A percentile compares a stretch with the other conserved stretches of the same genome.
These are phyloP conservation scores for Diaporthe nobilis DNA, from an alignment of 2,329 filamentous ascomycete species.

Conservation along the genomic window DNA sequence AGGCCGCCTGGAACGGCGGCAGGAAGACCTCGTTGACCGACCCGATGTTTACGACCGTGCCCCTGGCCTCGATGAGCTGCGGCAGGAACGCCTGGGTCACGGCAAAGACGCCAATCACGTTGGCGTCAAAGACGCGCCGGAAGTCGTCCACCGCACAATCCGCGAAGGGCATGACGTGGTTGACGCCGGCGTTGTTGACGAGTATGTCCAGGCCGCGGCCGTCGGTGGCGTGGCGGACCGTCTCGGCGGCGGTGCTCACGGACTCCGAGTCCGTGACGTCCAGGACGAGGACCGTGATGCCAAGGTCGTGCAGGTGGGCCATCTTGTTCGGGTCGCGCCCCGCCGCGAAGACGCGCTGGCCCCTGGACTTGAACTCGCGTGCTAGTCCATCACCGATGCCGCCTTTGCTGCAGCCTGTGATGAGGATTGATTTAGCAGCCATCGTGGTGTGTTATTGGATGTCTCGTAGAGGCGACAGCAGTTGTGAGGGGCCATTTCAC, in stretches of 20 bases:
- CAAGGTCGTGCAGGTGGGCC: conserved; percentile 49
- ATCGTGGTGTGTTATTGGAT: neutral
- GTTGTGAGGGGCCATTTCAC: neutral
- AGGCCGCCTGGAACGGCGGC: conserved; percentile 55
- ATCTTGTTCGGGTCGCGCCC: conserved; percentile 54
- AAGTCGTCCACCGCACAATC: conserved; percentile 52
- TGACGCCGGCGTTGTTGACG: conserved; percentile 59
- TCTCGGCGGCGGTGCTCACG: conserved; percentile 50
- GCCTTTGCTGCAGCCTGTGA: conserved; percentile 56
- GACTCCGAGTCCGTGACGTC: conserved; percentile 56
- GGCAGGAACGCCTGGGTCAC: conserved; percentile 57
- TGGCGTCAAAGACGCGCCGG: conserved; percentile 53
- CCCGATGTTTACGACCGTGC: conserved; percentile 54
- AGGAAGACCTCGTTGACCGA: conserved; percentile 54
- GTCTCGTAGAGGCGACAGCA: too few species aligned
- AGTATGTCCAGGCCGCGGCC: conserved; percentile 57
- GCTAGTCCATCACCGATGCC: conserved; percentile 59
- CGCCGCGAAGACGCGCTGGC: conserved; percentile 58
- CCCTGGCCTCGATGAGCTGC: conserved; percentile 52
- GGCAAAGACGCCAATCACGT: conserved; percentile 56
- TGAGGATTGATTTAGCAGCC: conserved; percentile 47
- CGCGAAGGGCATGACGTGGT: conserved; percentile 50
- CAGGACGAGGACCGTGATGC: conserved; percentile 55
- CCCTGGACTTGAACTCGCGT: conserved; percentile 53
- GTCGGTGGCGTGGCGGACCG: conserved; percentile 52